Evolutionary conservation across 1,284 basidiomycete genomes (phyloP).

Genomic region (Gastroboletus turbinatus): DNA sequence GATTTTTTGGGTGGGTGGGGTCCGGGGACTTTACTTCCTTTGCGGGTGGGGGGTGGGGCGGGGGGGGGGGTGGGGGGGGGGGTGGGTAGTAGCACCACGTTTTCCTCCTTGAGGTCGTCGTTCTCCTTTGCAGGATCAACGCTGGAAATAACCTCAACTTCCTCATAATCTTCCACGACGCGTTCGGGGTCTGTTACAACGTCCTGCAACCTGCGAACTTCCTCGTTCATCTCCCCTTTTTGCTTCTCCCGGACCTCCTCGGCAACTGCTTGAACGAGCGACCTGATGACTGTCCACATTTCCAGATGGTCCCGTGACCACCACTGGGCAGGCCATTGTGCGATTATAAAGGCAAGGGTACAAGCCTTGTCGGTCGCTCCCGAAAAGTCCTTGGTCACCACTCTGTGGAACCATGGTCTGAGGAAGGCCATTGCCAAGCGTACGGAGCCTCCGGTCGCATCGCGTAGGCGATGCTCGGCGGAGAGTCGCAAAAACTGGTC

Average conservation of each 20-base stretch:
- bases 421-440: constrained; percentile 64
- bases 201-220: constrained; percentile 46
- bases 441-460: constrained; percentile 65
- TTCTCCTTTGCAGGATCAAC: constrained; percentile 23
- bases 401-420: constrained; percentile 62
- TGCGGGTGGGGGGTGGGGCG: not conserved
- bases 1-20: no score
- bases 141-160: constrained; percentile 29
- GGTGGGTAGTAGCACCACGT: constrained; percentile 22
- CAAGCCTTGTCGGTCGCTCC: constrained; percentile 48
- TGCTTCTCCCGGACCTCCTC: constrained; percentile 62
- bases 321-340: constrained; percentile 66
- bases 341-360: constrained; percentile 57
- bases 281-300: constrained; percentile 54
- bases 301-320: constrained; percentile 63
- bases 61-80: constrained; percentile 14
- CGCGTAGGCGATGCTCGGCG: constrained; percentile 53
- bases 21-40: no score
- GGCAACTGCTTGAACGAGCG: constrained; percentile 56
- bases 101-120: constrained; percentile 11
- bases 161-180: constrained; percentile 37
- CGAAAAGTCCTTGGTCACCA: constrained; percentile 49
- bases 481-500: constrained; percentile 57
- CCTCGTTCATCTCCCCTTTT: constrained; percentile 38
- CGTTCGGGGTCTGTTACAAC: constrained; percentile 52